These are phyloP conservation scores for Dactylis glomerata DNA, from an alignment of 176 grass and related monocot species.

Conservation along the genomic window DNA sequence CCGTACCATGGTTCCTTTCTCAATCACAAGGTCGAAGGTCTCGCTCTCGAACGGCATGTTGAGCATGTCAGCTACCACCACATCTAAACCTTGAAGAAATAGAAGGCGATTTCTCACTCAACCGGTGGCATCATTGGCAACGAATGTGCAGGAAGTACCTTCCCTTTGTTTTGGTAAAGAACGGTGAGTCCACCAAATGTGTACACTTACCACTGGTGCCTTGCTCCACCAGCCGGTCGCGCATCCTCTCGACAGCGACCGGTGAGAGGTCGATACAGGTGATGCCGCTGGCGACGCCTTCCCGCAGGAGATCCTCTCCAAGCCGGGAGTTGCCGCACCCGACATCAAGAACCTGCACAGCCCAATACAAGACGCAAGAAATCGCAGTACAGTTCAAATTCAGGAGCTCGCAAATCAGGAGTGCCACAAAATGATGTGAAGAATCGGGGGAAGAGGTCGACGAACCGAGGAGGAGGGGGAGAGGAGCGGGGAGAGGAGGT, in stretches of 20 bases:
- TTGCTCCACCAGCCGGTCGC: conserved; percentile 45
- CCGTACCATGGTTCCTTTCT: conserved; percentile 80
- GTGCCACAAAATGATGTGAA: too few species aligned
- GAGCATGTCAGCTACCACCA: conserved; percentile 80
- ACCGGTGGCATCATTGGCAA: too few species aligned
- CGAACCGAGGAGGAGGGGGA: conserved; percentile 60
- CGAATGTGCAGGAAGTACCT: too few species aligned
- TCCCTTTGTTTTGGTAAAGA: neutral
- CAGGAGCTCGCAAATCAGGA: too few species aligned
- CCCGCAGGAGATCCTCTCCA: conserved; percentile 60
- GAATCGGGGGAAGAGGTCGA: neutral
- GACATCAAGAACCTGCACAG: conserved; percentile 63
- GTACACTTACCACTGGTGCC: conserved; percentile 41
- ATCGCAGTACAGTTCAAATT: neutral
- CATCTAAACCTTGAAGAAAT: conserved; percentile 54
- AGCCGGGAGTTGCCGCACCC: conserved; percentile 87
- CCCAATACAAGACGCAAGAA: neutral
- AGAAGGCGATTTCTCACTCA: neutral
- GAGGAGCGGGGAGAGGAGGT: conserved; percentile 84
- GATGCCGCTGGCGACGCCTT: conserved; percentile 66
- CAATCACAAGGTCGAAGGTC: conserved; percentile 72
- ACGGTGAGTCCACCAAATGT: neutral
- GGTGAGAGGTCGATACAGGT: conserved; percentile 82
- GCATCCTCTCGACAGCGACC: conserved; percentile 69
- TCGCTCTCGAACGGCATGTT: conserved; percentile 61